phyloP scores from a whole-genome alignment of 164 flowering plant genomes.

The Stephania cephalantha region DNA sequence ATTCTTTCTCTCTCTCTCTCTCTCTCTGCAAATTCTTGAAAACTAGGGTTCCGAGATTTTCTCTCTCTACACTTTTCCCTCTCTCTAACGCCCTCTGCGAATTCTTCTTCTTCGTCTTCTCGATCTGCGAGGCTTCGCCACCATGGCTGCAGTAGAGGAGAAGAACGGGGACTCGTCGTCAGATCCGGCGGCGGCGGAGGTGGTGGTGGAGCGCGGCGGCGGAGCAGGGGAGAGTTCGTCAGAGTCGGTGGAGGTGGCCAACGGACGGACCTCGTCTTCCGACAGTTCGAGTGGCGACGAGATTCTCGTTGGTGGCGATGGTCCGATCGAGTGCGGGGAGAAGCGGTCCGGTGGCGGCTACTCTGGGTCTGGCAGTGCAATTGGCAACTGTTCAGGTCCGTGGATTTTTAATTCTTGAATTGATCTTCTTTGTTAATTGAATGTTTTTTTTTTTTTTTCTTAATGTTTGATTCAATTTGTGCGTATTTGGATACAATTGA shows the following conservation, averaged over 20 bases:
- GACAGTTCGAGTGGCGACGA: not conserved
- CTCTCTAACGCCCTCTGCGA: not conserved
- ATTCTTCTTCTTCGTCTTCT: not conserved
- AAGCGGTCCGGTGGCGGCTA: no score
- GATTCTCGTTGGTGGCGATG: not conserved
- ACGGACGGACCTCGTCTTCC: not conserved
- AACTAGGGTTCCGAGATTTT: not conserved
- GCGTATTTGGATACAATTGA: not conserved
- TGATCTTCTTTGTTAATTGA: not conserved
- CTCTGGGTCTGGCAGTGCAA: not conserved
- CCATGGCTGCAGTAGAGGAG: not conserved
- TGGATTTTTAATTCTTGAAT: not conserved
- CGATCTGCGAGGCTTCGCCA: not conserved
- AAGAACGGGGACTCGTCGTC: not conserved
- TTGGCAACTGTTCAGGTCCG: not conserved
- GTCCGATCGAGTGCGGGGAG: no score
- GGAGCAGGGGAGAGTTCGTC: not conserved
- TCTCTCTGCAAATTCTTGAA: not conserved
- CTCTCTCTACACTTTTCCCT: not conserved
- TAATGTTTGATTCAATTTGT: not conserved
- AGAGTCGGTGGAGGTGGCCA: not conserved
- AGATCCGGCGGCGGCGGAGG: not conserved
- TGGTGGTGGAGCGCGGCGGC: not conserved
- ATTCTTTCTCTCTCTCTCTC: not conserved
- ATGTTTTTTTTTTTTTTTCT: no score